Evolutionary conservation across 257 asterid genomes (phyloP).

Genomic region (Haberlea rhodopensis): DNA sequence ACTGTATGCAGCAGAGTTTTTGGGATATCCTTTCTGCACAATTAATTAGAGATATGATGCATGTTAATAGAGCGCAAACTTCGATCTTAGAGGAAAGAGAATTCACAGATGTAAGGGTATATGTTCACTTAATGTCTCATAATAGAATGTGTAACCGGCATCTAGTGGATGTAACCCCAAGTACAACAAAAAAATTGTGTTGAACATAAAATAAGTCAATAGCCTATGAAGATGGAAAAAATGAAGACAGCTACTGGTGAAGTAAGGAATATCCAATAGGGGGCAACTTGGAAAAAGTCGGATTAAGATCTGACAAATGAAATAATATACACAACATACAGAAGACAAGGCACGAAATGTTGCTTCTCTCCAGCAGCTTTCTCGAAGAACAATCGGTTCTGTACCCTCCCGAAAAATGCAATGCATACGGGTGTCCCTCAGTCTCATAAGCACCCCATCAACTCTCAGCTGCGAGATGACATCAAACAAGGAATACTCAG

Average conservation of each 20-base stretch:
- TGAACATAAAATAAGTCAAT: too few relatives aligned
- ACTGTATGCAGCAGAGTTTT: constrained; percentile 77
- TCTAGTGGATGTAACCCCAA: not conserved
- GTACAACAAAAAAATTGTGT: not conserved
- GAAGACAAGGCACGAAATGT: constrained; percentile 62
- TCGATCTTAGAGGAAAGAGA: constrained; percentile 6
- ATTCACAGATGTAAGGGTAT: not conserved
- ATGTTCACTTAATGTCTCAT: not conserved
- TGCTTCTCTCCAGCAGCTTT: constrained; percentile 90
- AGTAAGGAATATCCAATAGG: constrained; percentile 12
- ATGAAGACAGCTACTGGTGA: constrained; percentile 7
- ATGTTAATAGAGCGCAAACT: not conserved
- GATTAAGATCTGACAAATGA: constrained; percentile 1
- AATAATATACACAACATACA: constrained; percentile 41
- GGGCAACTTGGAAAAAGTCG: constrained; percentile 11
- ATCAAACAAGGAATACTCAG: constrained; percentile 25
- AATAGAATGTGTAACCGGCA: not conserved
- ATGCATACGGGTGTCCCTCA: constrained; percentile 96
- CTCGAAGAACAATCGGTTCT: constrained; percentile 70
- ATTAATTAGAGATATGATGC: constrained; percentile 16
- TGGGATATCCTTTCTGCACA: constrained; percentile 88
- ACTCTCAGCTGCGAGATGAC: constrained; percentile 80
- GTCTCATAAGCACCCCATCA: constrained; percentile 95
- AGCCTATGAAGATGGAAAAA: not conserved
- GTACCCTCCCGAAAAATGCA: constrained; percentile 53